phyloP scores from a whole-genome alignment of 2,329 filamentous ascomycete genomes.

The Aschersonia sp. region DNA sequence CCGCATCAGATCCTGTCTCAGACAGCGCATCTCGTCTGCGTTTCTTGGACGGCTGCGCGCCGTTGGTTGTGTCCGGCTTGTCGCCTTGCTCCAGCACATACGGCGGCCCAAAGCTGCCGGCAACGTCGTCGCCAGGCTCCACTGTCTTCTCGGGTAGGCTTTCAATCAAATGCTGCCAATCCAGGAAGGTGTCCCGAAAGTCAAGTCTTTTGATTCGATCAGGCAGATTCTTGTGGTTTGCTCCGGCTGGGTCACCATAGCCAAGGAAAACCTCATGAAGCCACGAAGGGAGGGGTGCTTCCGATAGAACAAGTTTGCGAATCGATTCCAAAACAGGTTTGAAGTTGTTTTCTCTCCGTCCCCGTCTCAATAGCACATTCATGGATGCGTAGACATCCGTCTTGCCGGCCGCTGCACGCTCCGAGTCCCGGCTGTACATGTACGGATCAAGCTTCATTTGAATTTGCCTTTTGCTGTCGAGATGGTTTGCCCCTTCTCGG shows the following conservation, averaged over 20 bases:
- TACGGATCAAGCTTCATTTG: conserved; percentile 68
- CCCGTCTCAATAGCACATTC: conserved; percentile 73
- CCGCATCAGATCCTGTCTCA: conserved; percentile 42
- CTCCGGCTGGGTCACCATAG: conserved; percentile 82
- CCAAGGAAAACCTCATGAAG: conserved; percentile 95
- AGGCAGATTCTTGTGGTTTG: conserved; percentile 68
- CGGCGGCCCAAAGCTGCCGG: conserved; percentile 68
- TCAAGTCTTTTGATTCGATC: conserved; percentile 70
- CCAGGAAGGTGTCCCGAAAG: conserved; percentile 84
- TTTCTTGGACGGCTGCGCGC: conserved; percentile 63
- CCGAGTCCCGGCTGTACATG: conserved; percentile 65
- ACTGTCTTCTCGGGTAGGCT: conserved; percentile 79
- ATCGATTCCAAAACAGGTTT: conserved; percentile 87
- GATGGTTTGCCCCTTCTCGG: conserved; percentile 41
- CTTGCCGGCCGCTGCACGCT: conserved; percentile 48
- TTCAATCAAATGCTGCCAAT: conserved; percentile 88
- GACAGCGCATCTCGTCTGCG: conserved; percentile 66
- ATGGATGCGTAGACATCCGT: conserved; percentile 69
- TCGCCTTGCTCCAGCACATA: conserved; percentile 64
- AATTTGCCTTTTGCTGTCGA: conserved; percentile 57
- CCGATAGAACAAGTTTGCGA: conserved; percentile 67
- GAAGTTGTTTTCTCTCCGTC: conserved; percentile 91
- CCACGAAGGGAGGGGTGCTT: conserved; percentile 79
- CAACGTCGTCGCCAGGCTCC: conserved; percentile 58
- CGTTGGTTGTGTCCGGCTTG: conserved; percentile 32